phyloP scores from a whole-genome alignment of 2,329 filamentous ascomycete genomes.

The Tolypocladium tundrense region DNA sequence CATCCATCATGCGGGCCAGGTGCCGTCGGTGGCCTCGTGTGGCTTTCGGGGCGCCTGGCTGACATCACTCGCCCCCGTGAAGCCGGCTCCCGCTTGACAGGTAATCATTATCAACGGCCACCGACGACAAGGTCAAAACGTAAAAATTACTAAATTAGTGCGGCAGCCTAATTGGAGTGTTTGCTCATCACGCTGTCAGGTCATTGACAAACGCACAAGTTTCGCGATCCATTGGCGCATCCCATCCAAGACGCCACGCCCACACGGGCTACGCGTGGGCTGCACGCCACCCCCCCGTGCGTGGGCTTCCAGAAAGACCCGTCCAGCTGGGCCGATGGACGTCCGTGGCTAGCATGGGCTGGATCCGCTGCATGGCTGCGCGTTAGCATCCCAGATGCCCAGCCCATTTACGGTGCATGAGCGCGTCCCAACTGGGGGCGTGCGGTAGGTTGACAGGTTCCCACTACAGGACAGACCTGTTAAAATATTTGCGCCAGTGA shows the following conservation, averaged over 20 bases:
- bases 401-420: too few relatives aligned
- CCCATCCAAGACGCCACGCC: neutral
- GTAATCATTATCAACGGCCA: too few relatives aligned
- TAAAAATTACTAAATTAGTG: neutral
- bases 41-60: neutral
- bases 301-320: neutral
- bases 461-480: too few relatives aligned
- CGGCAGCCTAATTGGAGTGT: neutral
- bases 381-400: too few relatives aligned
- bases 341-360: too few relatives aligned
- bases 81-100: too few relatives aligned
- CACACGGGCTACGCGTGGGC: too few relatives aligned
- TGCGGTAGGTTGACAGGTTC: too few relatives aligned
- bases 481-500: too few relatives aligned
- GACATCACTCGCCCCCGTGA: neutral
- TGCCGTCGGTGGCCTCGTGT: neutral
- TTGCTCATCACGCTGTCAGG: neutral
- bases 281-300: neutral
- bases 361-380: too few relatives aligned
- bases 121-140: neutral
- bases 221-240: neutral
- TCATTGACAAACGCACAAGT: neutral
- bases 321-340: neutral
- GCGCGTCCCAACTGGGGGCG: too few relatives aligned
- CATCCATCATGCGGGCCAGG: too few relatives aligned